A percentile compares a stretch with the other conserved stretches of the same genome.
Evolutionary conservation across 2,329 filamentous ascomycete species (phyloP).

Genomic region (Phyllosticta citrichinensis): DNA sequence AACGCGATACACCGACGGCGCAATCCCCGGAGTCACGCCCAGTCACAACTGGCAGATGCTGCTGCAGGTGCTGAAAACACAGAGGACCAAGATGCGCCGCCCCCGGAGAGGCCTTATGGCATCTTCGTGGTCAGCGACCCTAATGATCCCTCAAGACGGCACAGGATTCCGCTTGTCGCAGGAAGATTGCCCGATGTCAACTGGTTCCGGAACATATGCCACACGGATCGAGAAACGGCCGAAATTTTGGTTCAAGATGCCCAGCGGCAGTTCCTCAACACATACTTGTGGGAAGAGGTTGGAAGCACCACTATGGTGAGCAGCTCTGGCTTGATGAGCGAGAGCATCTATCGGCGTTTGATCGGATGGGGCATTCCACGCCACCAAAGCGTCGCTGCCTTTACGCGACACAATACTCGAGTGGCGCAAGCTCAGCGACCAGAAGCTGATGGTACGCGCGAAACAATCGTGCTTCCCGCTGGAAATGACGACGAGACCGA

Average conservation of each 20-base stretch:
- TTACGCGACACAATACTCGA: constrained; percentile 2
- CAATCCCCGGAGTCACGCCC: constrained; percentile 19
- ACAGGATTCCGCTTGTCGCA: constrained; percentile 3
- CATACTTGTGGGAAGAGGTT: constrained; percentile 3
- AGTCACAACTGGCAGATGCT: neutral
- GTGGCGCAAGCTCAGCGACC: neutral
- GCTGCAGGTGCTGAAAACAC: neutral
- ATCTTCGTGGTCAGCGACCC: constrained; percentile 5
- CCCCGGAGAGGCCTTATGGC: neutral
- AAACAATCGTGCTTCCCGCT: neutral
- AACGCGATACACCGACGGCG: constrained; percentile 54
- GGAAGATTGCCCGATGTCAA: constrained; percentile 1
- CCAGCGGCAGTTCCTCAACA: constrained; percentile 6
- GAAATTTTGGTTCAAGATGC: constrained; percentile 2
- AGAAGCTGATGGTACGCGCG: constrained; percentile 1
- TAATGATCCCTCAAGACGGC: neutral
- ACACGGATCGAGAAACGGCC: constrained; percentile 1
- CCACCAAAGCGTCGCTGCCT: neutral
- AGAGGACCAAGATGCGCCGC: neutral
- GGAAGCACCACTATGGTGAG: neutral
- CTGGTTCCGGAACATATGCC: constrained; percentile 4
- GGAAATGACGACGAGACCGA: constrained; percentile 12
- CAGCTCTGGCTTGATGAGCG: neutral
- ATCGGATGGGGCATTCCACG: constrained; percentile 3
- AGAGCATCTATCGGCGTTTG: neutral